Base-by-base conservation (phyloP, 805 yeast genomes). In the Monosporozyma siamensis region DNA sequence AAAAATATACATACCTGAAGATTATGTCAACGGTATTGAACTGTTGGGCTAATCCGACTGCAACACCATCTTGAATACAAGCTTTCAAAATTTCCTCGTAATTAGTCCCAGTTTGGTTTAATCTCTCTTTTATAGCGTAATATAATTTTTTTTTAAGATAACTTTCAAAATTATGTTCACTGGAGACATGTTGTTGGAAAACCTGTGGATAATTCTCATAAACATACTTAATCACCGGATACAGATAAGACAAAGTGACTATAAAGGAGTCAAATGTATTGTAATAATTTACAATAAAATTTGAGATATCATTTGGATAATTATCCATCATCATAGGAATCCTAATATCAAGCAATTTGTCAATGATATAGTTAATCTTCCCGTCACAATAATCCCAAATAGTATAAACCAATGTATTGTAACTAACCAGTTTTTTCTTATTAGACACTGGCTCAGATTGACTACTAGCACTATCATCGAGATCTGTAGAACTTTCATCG, bases 201-300 rank as follows among this genome's bases (percentile, higher is more conserved):
- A 49, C 12, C 20, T 24, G 24, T 2, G 47, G 46, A 34, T 42
- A 48, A 36, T 51, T 51, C n/a, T 24, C 18, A 10, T 31, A 34
- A 15, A 47, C 30, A 37, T 51, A 51, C 11, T 42, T 42, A 7
- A 50, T 18, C 4, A 47, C 15, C 15, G 54, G 52, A 6, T 4
- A n/a, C n/a, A n/a, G n/a, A n/a, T n/a, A n/a, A n/a, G n/a, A n/a
- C n/a, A n/a, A n/a, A n/a, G n/a, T n/a, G n/a, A n/a, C n/a, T n/a
- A n/a, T n/a, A n/a, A n/a, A n/a, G n/a, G n/a, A n/a, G n/a, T n/a
- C n/a, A n/a, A n/a, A n/a, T n/a, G n/a, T n/a, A n/a, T n/a, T n/a
- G n/a, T n/a, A n/a, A n/a, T n/a, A n/a, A n/a, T n/a, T n/a, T n/a
- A n/a, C n/a, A n/a, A n/a, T n/a, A n/a, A n/a, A n/a, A n/a, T n/a